Conservation (phyloP, 306 rosid genomes). For the Dicorynia guianensis region DNA sequence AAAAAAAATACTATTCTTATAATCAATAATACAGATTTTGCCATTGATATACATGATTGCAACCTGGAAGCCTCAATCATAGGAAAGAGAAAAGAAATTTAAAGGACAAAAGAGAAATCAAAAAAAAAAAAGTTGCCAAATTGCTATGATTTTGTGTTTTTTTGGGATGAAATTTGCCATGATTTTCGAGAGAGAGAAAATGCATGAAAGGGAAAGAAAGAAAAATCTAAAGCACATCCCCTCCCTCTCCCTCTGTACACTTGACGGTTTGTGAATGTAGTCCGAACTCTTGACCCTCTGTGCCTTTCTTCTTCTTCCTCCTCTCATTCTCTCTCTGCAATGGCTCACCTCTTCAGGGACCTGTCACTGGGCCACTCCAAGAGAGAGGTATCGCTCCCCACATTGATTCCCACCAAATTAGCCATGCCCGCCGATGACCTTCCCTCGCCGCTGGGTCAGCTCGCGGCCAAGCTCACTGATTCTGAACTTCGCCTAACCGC, state of each 20-base stretch:
- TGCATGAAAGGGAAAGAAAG: background rate
- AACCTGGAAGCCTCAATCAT: too few relatives aligned
- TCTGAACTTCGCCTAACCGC: slow-evolving; percentile 83
- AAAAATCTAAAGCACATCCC: background rate
- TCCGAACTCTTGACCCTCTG: slow-evolving; percentile 33
- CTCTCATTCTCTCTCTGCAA: slow-evolving; percentile 41
- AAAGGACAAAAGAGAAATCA: too few relatives aligned
- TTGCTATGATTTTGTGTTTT: too few relatives aligned
- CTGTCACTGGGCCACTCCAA: slow-evolving; percentile 87
- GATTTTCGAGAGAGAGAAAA: too few relatives aligned
- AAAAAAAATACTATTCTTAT: too few relatives aligned
- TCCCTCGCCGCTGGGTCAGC: slow-evolving; percentile 86
- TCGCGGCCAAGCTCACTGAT: slow-evolving; percentile 69
- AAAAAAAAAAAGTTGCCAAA: too few relatives aligned
- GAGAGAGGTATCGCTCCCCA: slow-evolving; percentile 63
- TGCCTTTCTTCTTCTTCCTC: background rate
- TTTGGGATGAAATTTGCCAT: too few relatives aligned
- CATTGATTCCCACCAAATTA: slow-evolving; percentile 46
- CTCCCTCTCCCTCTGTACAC: slow-evolving; percentile 30
- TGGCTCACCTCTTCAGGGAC: slow-evolving; percentile 95
- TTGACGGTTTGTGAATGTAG: slow-evolving; percentile 39
- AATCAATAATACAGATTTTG: too few relatives aligned
- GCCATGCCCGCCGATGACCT: slow-evolving; percentile 59
- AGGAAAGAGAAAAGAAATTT: too few relatives aligned
- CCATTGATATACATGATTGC: too few relatives aligned